phyloP scores from a whole-genome alignment of 768 basidiomycete species.

The Cystobasidium tubakii region DNA sequence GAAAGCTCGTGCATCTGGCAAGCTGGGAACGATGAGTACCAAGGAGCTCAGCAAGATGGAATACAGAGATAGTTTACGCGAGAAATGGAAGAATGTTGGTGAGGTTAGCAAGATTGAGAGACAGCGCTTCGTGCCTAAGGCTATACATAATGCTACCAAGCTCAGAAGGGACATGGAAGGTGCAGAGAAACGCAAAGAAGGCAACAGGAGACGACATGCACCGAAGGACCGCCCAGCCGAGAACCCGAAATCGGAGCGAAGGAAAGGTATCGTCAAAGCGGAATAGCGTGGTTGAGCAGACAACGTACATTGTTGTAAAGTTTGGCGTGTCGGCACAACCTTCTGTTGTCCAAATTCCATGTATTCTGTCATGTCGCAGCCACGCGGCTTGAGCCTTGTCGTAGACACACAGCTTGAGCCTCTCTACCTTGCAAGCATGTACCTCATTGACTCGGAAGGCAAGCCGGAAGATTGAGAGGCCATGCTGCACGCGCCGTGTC shows the following conservation, averaged over 20 bases:
- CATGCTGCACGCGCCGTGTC: too few relatives aligned
- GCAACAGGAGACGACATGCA: constrained; percentile 81
- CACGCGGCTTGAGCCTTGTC: too few relatives aligned
- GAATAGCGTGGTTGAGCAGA: not conserved
- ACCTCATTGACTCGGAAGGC: too few relatives aligned
- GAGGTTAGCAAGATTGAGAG: constrained; percentile 75
- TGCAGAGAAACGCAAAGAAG: constrained; percentile 81
- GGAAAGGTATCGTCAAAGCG: constrained; percentile 66
- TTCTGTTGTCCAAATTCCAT: too few relatives aligned
- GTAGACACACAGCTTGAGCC: too few relatives aligned
- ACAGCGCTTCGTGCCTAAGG: constrained; percentile 75
- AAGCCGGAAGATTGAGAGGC: too few relatives aligned
- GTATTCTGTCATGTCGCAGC: too few relatives aligned
- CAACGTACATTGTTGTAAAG: not conserved
- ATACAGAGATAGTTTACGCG: constrained; percentile 78
- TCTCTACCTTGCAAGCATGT: too few relatives aligned
- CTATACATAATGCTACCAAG: constrained; percentile 78
- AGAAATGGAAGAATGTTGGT: constrained; percentile 78
- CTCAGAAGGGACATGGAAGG: constrained; percentile 93
- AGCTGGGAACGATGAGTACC: constrained; percentile 81
- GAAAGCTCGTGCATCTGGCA: constrained; percentile 71
- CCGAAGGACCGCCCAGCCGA: constrained; percentile 62
- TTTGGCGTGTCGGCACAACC: too few relatives aligned
- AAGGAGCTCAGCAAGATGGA: constrained; percentile 86
- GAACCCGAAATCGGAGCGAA: constrained; percentile 86